These are phyloP conservation scores for Cardamine resedifolia DNA, from an alignment of 345 rosid species.

Conservation along the genomic window DNA sequence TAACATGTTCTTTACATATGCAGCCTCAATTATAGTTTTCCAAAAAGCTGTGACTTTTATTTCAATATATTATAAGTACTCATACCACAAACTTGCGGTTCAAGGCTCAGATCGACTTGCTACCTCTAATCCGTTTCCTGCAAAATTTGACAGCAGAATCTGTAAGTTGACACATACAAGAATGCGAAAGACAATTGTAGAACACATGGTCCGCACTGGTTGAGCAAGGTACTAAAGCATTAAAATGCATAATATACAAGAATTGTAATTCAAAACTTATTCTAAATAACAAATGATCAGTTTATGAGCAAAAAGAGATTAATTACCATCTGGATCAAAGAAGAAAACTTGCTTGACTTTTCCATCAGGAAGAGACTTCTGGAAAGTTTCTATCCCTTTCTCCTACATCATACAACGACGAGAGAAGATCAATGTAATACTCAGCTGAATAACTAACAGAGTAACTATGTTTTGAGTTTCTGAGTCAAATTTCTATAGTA, in stretches of 20 bases:
- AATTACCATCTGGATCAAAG: conserved; percentile 91
- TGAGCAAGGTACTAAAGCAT: neutral
- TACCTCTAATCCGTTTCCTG: conserved; percentile 96
- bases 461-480: neutral
- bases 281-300: neutral
- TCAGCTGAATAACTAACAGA: neutral
- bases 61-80: neutral
- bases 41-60: conserved; percentile 16
- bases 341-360: conserved; percentile 85
- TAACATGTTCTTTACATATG: conserved; percentile 30
- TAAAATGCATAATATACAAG: neutral
- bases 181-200: neutral
- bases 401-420: conserved; percentile 51
- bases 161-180: conserved; percentile 11
- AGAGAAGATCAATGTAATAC: neutral
- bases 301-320: neutral
- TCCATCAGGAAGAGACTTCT: conserved; percentile 62
- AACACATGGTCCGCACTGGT: neutral
- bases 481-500: too few relatives aligned
- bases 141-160: neutral
- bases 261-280: neutral
- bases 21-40: neutral
- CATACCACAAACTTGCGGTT: conserved; percentile 7
- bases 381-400: conserved; percentile 71
- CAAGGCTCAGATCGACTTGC: conserved; percentile 52